Evolutionary conservation across 208 protist species (phyloP).

Genomic region (Wallacemonas sp.): DNA sequence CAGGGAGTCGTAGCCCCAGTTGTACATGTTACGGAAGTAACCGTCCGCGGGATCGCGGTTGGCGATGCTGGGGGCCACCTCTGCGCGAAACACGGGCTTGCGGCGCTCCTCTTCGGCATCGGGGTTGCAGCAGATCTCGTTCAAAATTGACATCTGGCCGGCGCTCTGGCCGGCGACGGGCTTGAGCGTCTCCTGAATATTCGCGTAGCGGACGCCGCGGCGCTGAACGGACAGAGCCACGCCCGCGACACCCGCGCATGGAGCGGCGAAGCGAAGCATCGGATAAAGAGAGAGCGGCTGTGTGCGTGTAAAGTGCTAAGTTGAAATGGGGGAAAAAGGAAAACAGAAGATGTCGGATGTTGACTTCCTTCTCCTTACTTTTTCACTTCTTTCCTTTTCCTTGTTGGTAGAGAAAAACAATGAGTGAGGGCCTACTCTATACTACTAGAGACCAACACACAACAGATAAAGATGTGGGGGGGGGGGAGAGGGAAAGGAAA

Average conservation of each 20-base stretch:
- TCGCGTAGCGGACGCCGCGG: conserved; percentile 73
- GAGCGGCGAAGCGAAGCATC: conserved; percentile 4
- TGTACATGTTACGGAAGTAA: conserved; percentile 78
- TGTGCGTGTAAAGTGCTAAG: too few relatives aligned
- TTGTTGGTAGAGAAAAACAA: background rate
- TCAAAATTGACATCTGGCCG: conserved; percentile 84
- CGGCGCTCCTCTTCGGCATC: conserved; percentile 85
- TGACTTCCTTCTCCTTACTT: background rate
- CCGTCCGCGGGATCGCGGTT: conserved; percentile 16
- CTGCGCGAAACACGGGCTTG: conserved; percentile 74
- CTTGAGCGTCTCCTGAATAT: conserved; percentile 81
- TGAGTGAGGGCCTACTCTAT: background rate
- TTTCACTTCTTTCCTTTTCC: background rate
- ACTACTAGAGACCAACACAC: too few relatives aligned
- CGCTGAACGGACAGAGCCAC: conserved; percentile 21
- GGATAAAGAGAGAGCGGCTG: too few relatives aligned
- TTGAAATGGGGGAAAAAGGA: too few relatives aligned
- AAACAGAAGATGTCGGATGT: background rate
- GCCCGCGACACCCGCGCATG: background rate
- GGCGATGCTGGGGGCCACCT: conserved; percentile 45
- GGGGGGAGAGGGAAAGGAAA: too few relatives aligned
- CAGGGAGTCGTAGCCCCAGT: conserved; percentile 88
- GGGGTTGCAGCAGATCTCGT: conserved; percentile 86
- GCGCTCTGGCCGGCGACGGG: conserved; percentile 71
- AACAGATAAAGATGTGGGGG: too few relatives aligned